Conservation (phyloP, 2,329 filamentous ascomycete species). For the Sarocladiaceae sp. region DNA sequence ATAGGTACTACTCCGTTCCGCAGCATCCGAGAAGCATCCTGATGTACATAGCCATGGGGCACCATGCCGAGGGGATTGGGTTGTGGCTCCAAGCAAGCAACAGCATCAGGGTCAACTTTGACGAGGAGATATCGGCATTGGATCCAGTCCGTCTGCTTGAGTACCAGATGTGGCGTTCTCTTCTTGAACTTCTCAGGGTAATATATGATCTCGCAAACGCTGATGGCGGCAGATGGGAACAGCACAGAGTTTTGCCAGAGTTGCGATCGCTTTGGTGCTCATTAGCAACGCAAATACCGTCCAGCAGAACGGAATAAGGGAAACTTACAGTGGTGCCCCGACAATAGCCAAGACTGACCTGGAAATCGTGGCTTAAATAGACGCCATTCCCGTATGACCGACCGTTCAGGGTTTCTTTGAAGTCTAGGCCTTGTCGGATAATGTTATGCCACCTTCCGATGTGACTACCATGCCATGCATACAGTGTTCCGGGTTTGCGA, state of each 20-base stretch:
- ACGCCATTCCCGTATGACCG: slow-evolving; percentile 72
- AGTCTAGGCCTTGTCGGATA: slow-evolving; percentile 75
- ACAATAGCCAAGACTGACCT: slow-evolving; percentile 51
- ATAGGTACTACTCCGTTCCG: too few relatives aligned
- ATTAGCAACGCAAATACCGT: too few relatives aligned
- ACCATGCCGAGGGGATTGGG: too few relatives aligned
- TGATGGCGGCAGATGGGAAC: not conserved
- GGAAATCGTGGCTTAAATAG: slow-evolving; percentile 64
- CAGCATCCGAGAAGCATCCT: too few relatives aligned
- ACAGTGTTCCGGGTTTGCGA: slow-evolving; percentile 58
- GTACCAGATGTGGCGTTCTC: not conserved
- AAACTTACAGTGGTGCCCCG: not conserved
- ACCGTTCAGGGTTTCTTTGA: slow-evolving; percentile 54
- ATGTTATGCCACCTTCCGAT: slow-evolving; percentile 86
- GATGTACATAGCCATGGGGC: too few relatives aligned
- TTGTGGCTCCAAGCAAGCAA: not conserved
- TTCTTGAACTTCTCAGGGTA: not conserved
- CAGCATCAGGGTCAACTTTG: not conserved
- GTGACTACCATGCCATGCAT: slow-evolving; percentile 80
- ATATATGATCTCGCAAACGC: not conserved
- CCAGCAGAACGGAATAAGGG: not conserved
- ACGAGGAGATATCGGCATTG: not conserved
- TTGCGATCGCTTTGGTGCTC: too few relatives aligned
- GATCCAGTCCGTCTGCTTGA: not conserved
- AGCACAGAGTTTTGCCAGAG: not conserved